Evolutionary conservation across 495 filamentous ascomycete species (phyloP).

Genomic region (Trypethelium eluteriae): DNA sequence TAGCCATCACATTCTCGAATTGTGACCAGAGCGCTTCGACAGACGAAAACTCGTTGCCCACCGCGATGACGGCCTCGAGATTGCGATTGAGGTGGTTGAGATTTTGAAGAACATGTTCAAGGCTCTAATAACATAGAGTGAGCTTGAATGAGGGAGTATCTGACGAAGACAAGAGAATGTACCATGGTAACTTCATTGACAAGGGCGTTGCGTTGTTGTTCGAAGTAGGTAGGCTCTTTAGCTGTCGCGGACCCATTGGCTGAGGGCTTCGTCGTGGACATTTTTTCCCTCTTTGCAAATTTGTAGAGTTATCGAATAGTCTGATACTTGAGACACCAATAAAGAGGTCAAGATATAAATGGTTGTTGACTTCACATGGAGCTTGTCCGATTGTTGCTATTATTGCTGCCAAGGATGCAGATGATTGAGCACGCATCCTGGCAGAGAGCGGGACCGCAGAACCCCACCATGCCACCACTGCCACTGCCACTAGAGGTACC

Average conservation of each 20-base stretch:
- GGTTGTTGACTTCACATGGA: too few species aligned
- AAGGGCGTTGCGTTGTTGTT: conserved; percentile 72
- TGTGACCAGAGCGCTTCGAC: conserved; percentile 95
- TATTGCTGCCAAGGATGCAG: not conserved
- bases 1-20: conserved; percentile 93
- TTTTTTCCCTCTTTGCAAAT: not conserved
- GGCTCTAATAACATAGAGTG: conserved; percentile 46
- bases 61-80: conserved; percentile 84
- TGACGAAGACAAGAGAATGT: conserved; percentile 11
- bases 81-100: conserved; percentile 92
- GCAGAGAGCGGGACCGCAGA: not conserved
- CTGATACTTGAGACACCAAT: too few species aligned
- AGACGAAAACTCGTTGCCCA: conserved; percentile 93
- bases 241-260: conserved; percentile 14
- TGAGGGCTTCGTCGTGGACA: conserved; percentile 7
- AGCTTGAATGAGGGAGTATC: not conserved
- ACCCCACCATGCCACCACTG: not conserved
- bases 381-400: not conserved
- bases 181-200: conserved; percentile 74
- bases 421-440: too few species aligned
- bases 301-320: not conserved
- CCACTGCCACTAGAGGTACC: not conserved
- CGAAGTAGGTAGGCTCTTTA: conserved; percentile 46
- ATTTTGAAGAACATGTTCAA: conserved; percentile 91
- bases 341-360: too few species aligned